Percentiles rank a stretch among this genome's conserved stretches.
Evolutionary conservation across 305 asterid species (phyloP).

Genomic region (Plantago lanceolata): DNA sequence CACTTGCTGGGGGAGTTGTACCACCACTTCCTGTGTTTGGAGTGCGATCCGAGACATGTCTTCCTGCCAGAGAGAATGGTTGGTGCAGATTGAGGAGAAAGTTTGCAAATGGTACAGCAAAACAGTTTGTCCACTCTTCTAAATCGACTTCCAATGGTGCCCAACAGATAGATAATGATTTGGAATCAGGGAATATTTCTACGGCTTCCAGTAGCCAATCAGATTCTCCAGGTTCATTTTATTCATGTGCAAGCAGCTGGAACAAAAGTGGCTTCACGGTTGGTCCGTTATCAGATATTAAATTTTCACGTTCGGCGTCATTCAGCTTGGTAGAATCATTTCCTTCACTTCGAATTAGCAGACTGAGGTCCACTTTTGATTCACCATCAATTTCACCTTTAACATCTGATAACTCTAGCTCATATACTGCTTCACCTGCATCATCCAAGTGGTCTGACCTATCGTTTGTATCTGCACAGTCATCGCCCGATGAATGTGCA

Average conservation of each 20-base stretch:
- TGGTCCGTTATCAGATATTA: slow-evolving; percentile 28
- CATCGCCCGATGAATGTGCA: slow-evolving; percentile 1
- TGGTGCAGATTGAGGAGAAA: slow-evolving; percentile 70
- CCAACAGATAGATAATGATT: slow-evolving; percentile 24
- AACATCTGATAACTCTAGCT: slow-evolving; percentile 48
- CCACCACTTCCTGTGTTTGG: slow-evolving; percentile 66
- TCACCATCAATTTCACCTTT: slow-evolving; percentile 52
- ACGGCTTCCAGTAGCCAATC: slow-evolving; percentile 32
- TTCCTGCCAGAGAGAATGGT: slow-evolving; percentile 70
- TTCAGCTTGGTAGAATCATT: slow-evolving; percentile 39
- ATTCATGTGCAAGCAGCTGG: slow-evolving; percentile 35
- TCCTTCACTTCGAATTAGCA: slow-evolving; percentile 31
- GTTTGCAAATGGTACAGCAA: slow-evolving; percentile 40
- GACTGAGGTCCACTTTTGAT: slow-evolving; percentile 31
- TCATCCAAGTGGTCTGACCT: slow-evolving; percentile 56
- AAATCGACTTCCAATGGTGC: slow-evolving; percentile 27
- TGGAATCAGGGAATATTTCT: slow-evolving; percentile 29
- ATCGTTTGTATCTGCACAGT: slow-evolving; percentile 35
- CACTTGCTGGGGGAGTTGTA: slow-evolving; percentile 71
- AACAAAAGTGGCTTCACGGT: slow-evolving; percentile 27
- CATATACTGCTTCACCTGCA: slow-evolving; percentile 48
- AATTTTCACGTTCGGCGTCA: slow-evolving; percentile 38
- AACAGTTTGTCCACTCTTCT: slow-evolving; percentile 48
- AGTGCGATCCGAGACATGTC: slow-evolving; percentile 54
- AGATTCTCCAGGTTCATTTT: slow-evolving; percentile 34